Evolutionary conservation across 805 yeast species (phyloP), one percentile per base, ranked within the genome.

Genomic region (Yarrowia divulgata): DNA sequence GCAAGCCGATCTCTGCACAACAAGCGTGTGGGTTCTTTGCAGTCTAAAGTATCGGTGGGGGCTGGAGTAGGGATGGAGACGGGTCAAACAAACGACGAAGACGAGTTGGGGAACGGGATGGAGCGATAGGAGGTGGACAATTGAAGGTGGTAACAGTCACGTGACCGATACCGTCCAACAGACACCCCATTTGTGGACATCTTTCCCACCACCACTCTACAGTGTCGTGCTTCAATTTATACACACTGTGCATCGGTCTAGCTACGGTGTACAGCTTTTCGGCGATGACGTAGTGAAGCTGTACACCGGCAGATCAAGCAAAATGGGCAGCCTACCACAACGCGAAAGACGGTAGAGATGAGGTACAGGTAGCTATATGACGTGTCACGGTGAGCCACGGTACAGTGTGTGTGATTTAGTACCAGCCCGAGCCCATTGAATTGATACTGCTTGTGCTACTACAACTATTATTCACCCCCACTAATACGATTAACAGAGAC

Each of bases 1-100:
- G 57, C 42, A n/a, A 54, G 60, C 10, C 60, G 43, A 54, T 54
- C 45, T 54, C 45, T 54, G 60, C 60, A 54, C 34, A 50, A 52
- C 43, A 52, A 23, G 45, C 60, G 35, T 54, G 60, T 54, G 45
- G 60, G 45, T 39, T 54, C 60, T 39, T 54, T 54, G 45, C 60
- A 39, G 60, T 42, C 57, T 23, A 34, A 34, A 49, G 57, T 42
- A 35, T 34, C 10, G 23, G 14, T 46, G 29, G 40, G 16, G 14
- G 40, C 13, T 12, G 13, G 29, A 23, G 29, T 23, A 34, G 37
- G 37, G 10, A 34, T 7, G 10, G 37, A 9, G 37, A 34, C 37
- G 10, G 37, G 8, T 23, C 29, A 34, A 34, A 34, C 37, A 34
- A 34, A 34, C 37, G 37, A 3, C 29, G 29, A 4, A 23, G 29